Evolutionary conservation across 306 rosid genomes (phyloP).

Genomic region (Begonia masoniana): DNA sequence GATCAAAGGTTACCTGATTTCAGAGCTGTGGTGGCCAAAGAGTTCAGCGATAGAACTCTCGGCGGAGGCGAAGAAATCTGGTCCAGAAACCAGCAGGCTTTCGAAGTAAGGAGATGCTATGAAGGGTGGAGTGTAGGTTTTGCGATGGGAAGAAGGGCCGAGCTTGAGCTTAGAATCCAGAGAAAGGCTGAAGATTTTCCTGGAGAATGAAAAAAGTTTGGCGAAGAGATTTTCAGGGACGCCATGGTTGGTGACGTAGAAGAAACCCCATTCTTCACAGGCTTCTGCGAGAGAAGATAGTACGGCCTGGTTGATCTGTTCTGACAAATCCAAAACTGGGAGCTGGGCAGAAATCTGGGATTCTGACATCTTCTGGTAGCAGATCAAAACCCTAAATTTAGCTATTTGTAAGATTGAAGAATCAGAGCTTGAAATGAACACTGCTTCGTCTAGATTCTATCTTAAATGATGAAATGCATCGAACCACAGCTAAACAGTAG

Average conservation of each 20-base stretch:
- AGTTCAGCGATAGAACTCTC: constrained; percentile 32
- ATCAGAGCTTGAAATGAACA: too few species aligned
- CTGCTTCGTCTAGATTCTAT: too few species aligned
- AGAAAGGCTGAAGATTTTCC: constrained; percentile 32
- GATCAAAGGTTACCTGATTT: constrained; percentile 28
- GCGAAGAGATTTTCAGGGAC: constrained; percentile 45
- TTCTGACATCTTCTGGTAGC: background rate
- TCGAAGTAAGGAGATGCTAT: constrained; percentile 65
- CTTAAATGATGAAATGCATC: too few species aligned
- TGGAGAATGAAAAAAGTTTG: constrained; percentile 24
- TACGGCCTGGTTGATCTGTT: background rate
- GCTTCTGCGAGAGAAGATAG: constrained; percentile 27
- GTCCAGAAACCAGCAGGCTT: constrained; percentile 57
- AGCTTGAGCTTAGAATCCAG: constrained; percentile 41
- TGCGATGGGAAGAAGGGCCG: constrained; percentile 44
- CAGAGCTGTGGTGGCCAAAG: constrained; percentile 25
- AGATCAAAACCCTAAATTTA: too few species aligned
- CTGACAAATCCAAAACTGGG: background rate
- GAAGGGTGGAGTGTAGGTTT: constrained; percentile 59
- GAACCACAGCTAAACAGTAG: too few species aligned
- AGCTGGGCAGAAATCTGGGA: background rate
- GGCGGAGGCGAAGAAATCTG: constrained; percentile 46
- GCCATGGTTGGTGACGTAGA: constrained; percentile 68
- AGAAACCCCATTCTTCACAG: constrained; percentile 67
- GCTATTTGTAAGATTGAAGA: too few species aligned